Evolutionary conservation across 2,329 filamentous ascomycete genomes (phyloP).

Genomic region (Pseudogymnoascus sp.): DNA sequence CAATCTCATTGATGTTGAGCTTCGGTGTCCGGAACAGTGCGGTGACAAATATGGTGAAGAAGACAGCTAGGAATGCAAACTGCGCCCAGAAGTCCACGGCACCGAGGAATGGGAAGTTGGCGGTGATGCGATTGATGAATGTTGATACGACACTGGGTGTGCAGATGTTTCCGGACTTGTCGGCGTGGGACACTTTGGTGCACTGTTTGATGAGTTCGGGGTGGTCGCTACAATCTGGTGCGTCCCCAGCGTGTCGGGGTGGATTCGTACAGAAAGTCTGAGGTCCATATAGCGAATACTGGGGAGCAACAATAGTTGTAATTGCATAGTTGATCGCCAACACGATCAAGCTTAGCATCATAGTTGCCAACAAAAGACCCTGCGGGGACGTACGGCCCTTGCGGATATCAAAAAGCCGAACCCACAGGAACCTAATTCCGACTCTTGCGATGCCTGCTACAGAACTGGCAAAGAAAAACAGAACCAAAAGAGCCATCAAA

Average conservation of each 20-base stretch:
- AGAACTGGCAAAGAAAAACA: slow-evolving; percentile 84
- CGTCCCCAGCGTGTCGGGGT: slow-evolving; percentile 52
- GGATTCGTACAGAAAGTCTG: slow-evolving; percentile 86
- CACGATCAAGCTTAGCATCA: slow-evolving; percentile 82
- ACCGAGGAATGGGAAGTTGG: slow-evolving; percentile 95
- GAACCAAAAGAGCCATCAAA: slow-evolving; percentile 73
- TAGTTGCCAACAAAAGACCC: slow-evolving; percentile 82
- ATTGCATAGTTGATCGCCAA: slow-evolving; percentile 89
- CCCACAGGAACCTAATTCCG: slow-evolving; percentile 94
- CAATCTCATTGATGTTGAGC: slow-evolving; percentile 67
- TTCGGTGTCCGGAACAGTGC: slow-evolving; percentile 74
- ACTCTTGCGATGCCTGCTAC: slow-evolving; percentile 79
- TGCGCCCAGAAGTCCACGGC: slow-evolving; percentile 93
- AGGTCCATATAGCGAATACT: slow-evolving; percentile 89
- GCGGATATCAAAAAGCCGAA: slow-evolving; percentile 84
- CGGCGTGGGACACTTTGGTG: slow-evolving; percentile 65
- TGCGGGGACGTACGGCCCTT: slow-evolving; percentile 86
- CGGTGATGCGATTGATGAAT: slow-evolving; percentile 83
- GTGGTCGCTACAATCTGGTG: slow-evolving; percentile 68
- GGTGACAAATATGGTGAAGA: slow-evolving; percentile 72
- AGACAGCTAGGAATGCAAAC: slow-evolving; percentile 80
- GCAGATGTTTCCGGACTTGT: slow-evolving; percentile 72
- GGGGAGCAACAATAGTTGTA: slow-evolving; percentile 88
- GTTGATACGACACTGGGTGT: slow-evolving; percentile 87
- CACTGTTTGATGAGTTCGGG: slow-evolving; percentile 71